A percentile compares a stretch with the other conserved stretches of the same genome.
Conservation (phyloP, 2,329 filamentous ascomycete genomes). For the Xylaria polymorpha region DNA sequence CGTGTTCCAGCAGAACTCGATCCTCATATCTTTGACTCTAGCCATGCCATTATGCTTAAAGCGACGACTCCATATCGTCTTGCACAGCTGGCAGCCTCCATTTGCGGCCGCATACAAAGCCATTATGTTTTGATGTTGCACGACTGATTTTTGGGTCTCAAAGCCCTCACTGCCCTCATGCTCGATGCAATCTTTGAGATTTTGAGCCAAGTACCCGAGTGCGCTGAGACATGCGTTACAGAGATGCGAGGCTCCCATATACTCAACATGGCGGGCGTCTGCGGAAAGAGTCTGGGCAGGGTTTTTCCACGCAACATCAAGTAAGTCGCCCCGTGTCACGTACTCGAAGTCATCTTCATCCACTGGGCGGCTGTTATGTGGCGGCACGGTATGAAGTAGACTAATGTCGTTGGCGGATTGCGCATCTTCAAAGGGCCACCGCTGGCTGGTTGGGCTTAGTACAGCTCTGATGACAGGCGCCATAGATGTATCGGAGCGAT, state of each 20-base stretch:
- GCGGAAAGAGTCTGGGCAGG: conserved; percentile 4
- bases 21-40: conserved; percentile 1
- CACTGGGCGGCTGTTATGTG: conserved; percentile 5
- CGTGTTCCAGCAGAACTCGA: conserved; percentile 21
- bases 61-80: conserved; percentile 14
- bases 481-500: not conserved
- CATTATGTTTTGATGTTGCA: conserved; percentile 18
- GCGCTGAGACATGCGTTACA: conserved; percentile 22
- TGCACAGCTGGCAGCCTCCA: conserved; percentile 13
- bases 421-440: conserved; percentile 6
- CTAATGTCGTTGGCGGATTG: conserved; percentile 14
- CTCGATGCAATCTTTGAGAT: conserved; percentile 14
- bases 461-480: not conserved
- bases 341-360: conserved; percentile 18
- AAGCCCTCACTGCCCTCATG: not conserved
- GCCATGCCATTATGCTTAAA: conserved; percentile 10
- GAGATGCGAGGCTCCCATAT: conserved; percentile 5
- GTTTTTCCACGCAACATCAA: conserved; percentile 13
- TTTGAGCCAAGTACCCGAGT: conserved; percentile 15
- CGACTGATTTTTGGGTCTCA: conserved; percentile 7
- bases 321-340: not conserved
- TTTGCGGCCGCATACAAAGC: conserved; percentile 17
- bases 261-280: conserved; percentile 18
- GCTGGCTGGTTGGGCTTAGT: not conserved
- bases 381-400: conserved; percentile 13